These are phyloP conservation scores for Penicillium odoratum DNA, from an alignment of 495 filamentous ascomycete genomes.

Conservation along the genomic window DNA sequence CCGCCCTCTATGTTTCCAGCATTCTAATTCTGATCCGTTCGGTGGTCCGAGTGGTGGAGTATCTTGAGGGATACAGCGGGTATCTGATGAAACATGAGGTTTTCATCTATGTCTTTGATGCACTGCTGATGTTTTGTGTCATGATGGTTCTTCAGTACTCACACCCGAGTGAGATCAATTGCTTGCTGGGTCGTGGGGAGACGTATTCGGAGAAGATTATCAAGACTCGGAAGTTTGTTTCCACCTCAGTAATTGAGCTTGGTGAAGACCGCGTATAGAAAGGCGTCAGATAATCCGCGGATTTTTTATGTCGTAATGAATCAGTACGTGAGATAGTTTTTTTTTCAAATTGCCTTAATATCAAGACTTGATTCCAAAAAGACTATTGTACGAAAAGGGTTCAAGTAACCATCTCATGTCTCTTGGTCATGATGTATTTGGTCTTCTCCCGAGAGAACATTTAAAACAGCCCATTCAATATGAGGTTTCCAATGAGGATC, in stretches of 20 bases:
- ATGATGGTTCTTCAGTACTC: slow-evolving; percentile 48
- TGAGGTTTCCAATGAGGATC: slow-evolving; percentile 19
- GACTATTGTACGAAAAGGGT: neutral
- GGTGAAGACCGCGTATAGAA: neutral
- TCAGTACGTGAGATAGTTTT: too few species aligned
- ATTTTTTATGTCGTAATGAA: neutral
- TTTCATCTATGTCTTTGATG: slow-evolving; percentile 65
- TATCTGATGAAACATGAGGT: slow-evolving; percentile 54
- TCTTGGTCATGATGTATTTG: neutral
- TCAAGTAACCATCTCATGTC: neutral
- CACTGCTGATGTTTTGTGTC: slow-evolving; percentile 55
- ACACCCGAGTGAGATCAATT: slow-evolving; percentile 36
- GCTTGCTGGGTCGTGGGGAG: slow-evolving; percentile 19
- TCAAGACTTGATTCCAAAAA: too few species aligned
- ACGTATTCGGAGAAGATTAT: slow-evolving; percentile 20
- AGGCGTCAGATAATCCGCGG: neutral
- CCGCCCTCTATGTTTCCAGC: slow-evolving; percentile 52
- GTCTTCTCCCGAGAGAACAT: neutral
- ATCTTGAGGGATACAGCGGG: slow-evolving; percentile 54
- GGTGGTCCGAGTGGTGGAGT: slow-evolving; percentile 64
- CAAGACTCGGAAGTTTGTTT: slow-evolving; percentile 15
- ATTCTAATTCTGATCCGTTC: slow-evolving; percentile 61
- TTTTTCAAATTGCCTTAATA: too few species aligned
- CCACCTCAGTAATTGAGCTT: slow-evolving; percentile 16
- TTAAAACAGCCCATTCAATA: slow-evolving; percentile 18